Evolutionary conservation across 345 rosid genomes (phyloP), one percentile per base, ranked within the genome.

Genomic region (Crucihimalaya himalaica): DNA sequence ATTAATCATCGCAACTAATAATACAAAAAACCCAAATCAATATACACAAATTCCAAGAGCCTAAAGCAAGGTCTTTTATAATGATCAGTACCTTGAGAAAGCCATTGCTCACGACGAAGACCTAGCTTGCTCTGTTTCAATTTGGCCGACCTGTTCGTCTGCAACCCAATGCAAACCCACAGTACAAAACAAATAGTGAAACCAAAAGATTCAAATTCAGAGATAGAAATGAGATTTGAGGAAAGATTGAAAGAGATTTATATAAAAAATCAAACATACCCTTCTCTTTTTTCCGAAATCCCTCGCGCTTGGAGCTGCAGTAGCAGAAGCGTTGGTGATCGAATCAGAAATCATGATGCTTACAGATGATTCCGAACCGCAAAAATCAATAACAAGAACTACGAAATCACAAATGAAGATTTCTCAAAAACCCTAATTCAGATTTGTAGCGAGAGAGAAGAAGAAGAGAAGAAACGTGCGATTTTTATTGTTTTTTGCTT

Each of bases 91-190:
- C 98, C 89, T 82, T 93, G 98, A 66, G 98, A 87, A 70, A 90
- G 96, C 98, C 98, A 93, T 82, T 93, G 98, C 81, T 90, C 97
- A 15, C 98, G 96, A 40, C 98, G 97, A 16, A 85, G 96, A 75
- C 89, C 96, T 0, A 93, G 85, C 85, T 93, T 93, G 88, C 86
- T 85, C 84, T 91, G 97, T 84, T 89, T 93, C 87, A 93, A 74
- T 82, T 88, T 90, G n/a, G 96, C 97, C 5, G 96, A 81, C 88
- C 96, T 84, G 80, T 93, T 86, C 32, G 81, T 84, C 97, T 91
- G 76, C 66, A 82, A 75, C 40, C 73, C 72, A 65, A 61, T 62
- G 51, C 75, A 61, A 71, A 31, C n/a, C 37, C 55, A 69, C 52
- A 63, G 8, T 21, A 51, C 25, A 35, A 21, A 32, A 57, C 27